These are phyloP conservation scores for Aspergillus calidoustus DNA, from an alignment of 2,329 filamentous ascomycete genomes.

Conservation along the genomic window DNA sequence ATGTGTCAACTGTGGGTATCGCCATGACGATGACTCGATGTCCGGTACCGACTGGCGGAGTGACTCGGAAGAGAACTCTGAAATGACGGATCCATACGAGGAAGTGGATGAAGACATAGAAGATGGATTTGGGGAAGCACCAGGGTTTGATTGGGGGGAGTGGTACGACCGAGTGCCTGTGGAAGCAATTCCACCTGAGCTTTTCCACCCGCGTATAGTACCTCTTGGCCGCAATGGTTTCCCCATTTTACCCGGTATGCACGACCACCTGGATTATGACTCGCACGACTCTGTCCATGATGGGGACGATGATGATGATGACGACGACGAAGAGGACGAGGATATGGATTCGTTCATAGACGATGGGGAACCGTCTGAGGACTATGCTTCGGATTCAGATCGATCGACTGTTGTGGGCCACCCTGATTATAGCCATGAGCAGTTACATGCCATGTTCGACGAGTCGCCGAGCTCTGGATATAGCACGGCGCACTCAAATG, in stretches of 20 bases:
- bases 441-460: slow-evolving; percentile 11
- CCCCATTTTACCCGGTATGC: not conserved
- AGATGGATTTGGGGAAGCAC: slow-evolving; percentile 37
- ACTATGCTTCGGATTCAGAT: slow-evolving; percentile 36
- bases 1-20: slow-evolving; percentile 62
- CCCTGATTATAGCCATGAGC: slow-evolving; percentile 19
- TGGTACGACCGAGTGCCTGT: slow-evolving; percentile 19
- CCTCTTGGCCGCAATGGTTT: not conserved
- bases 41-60: slow-evolving; percentile 48
- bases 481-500: slow-evolving; percentile 17
- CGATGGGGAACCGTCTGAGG: slow-evolving; percentile 31
- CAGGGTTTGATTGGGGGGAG: slow-evolving; percentile 29
- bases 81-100: slow-evolving; percentile 41
- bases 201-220: slow-evolving; percentile 14
- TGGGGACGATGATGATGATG: slow-evolving; percentile 19
- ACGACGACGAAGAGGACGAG: slow-evolving; percentile 36
- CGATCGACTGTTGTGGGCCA: slow-evolving; percentile 39
- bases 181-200: slow-evolving; percentile 20
- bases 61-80: slow-evolving; percentile 48
- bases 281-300: slow-evolving; percentile 2
- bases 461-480: slow-evolving; percentile 25
- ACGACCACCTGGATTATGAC: not conserved
- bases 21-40: slow-evolving; percentile 49
- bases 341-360: slow-evolving; percentile 44
- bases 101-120: slow-evolving; percentile 29